A percentile compares a stretch with the other conserved stretches of the same genome.
These are phyloP conservation scores for Lactarius vividus DNA, from an alignment of 768 basidiomycete genomes.

Conservation along the genomic window DNA sequence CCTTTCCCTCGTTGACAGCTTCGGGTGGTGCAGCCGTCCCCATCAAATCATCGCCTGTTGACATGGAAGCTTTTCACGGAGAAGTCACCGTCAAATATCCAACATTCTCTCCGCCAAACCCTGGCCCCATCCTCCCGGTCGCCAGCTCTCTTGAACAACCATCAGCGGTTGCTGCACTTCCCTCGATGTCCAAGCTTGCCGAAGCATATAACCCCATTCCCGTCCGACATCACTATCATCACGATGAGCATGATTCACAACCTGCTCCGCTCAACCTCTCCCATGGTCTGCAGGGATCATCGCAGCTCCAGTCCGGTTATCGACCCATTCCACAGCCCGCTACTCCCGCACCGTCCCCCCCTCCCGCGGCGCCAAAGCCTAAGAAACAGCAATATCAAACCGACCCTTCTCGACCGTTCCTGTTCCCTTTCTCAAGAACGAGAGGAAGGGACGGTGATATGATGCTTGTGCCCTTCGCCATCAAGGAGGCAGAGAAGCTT, in stretches of 20 bases:
- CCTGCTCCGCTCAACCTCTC: conserved; percentile 42
- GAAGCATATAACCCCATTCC: conserved; percentile 94
- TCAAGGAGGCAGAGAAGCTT: conserved; percentile 91
- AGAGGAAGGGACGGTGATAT: conserved; percentile 50
- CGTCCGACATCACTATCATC: conserved; percentile 90
- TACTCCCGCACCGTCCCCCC: conserved; percentile 90
- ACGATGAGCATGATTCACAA: conserved; percentile 62
- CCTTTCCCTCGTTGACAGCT: background rate
- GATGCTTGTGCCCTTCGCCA: conserved; percentile 87
- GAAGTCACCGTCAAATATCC: conserved; percentile 97
- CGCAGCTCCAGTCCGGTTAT: conserved; percentile 41
- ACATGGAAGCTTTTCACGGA: conserved; percentile 83
- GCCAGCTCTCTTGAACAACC: conserved; percentile 27
- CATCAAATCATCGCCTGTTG: conserved; percentile 88
- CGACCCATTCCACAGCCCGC: conserved; percentile 60
- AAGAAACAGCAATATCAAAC: conserved; percentile 99
- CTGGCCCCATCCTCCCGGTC: conserved; percentile 40
- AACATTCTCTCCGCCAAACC: conserved; percentile 66
- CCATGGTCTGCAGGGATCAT: conserved; percentile 33
- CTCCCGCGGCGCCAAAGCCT: conserved; percentile 71
- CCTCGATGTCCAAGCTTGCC: conserved; percentile 65
- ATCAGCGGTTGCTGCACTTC: conserved; percentile 30
- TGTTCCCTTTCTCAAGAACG: conserved; percentile 90
- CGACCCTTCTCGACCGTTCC: conserved; percentile 88
- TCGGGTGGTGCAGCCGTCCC: conserved; percentile 44